Base-by-base conservation (phyloP, 768 basidiomycete genomes). In the Sarcodon sp. region DNA sequence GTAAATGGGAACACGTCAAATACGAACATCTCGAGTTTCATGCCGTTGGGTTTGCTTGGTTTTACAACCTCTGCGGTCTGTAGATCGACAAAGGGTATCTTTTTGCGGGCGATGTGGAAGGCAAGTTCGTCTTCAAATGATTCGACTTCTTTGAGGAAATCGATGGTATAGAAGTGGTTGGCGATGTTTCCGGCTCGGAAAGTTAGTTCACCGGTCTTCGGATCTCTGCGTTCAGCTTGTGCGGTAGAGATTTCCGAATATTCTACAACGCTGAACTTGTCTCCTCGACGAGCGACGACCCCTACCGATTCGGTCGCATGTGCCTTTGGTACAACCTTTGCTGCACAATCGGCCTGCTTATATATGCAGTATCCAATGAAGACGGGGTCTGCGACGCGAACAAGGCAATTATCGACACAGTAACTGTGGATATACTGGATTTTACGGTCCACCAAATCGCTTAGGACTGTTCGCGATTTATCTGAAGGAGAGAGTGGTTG, bases 1-100 rank as follows among this genome's bases (percentile, higher is more conserved):
- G 91, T 90, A 66, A 78, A 89, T 0, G 93, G 93, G 72, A 99
- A 97, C 41, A 99, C 96, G 66, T 99, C 96, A 59, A 99, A 99
- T 33, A 99, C 87, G 67, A 99, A 99, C 69, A 93, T 71, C 66
- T 99, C 96, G 52, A 99, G 79, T 68, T 99, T 99, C 89, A 98
- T 94, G 51, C 96, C 96, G 63, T 99, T 98, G n/a, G 91, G 87
- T 59, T 82, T 81, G 52, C 66, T 64, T 2, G 96, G 93, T 60
- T 92, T 93, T 60, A 93, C 64, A 4, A 58, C 21, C 51, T 79
- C 69, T 15, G 88, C 92, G 11, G 75, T 73, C 48, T 72, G 58
- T 50, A 89, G 57, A 59, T 89, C 80, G 53, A 92, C 69, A 55
- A 84, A 77, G 6, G 91, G 73, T 54, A 99, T 98, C 75, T 98